These are phyloP conservation scores for Stenocarpella maydis DNA, from an alignment of 2,329 filamentous ascomycete species.

Conservation along the genomic window DNA sequence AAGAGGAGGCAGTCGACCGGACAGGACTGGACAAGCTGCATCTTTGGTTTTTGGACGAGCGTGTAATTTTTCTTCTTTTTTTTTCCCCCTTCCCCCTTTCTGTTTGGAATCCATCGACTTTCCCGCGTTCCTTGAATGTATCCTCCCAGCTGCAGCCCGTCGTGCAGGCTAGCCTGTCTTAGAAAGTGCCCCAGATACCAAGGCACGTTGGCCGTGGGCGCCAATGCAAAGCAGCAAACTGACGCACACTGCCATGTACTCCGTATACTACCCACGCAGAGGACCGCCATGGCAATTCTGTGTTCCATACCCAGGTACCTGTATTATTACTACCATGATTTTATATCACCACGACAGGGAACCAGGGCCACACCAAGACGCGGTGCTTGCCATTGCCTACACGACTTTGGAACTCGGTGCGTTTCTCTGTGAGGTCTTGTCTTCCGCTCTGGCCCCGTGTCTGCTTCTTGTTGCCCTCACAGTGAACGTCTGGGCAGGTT, in stretches of 20 bases:
- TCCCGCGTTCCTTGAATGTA: constrained; percentile 35
- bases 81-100: not conserved
- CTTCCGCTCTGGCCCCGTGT: not conserved
- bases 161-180: constrained; percentile 27
- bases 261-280: too few species aligned
- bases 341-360: too few species aligned
- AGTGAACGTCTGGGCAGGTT: not conserved
- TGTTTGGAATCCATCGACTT: constrained; percentile 36
- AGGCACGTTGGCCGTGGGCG: constrained; percentile 17
- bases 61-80: constrained; percentile 17
- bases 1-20: constrained; percentile 17
- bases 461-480: not conserved
- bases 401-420: too few species aligned
- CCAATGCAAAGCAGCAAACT: constrained; percentile 23
- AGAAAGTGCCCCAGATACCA: constrained; percentile 29
- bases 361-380: too few species aligned
- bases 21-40: constrained; percentile 13
- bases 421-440: not conserved
- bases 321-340: too few species aligned
- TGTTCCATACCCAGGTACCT: too few species aligned
- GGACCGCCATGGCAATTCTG: too few species aligned
- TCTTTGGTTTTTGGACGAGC: constrained; percentile 5
- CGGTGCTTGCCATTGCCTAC: not conserved
- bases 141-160: constrained; percentile 29
- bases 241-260: too few species aligned